Evolutionary conservation across 805 yeast species (phyloP), one percentile per base, ranked within the genome.

Genomic region (Scheffersomyces lignosus): DNA sequence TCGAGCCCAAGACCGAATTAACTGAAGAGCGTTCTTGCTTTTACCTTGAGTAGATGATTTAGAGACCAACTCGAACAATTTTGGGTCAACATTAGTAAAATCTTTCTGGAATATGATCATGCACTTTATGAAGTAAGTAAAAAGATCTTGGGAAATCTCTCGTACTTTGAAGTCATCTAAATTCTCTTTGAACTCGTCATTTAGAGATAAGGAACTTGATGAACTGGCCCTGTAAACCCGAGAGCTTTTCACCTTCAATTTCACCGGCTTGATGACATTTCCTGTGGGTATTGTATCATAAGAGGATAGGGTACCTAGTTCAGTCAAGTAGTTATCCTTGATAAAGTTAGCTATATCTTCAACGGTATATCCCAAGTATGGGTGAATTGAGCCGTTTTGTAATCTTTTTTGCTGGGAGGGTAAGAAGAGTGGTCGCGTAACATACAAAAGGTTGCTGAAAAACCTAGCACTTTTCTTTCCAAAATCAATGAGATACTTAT

Each of bases 111-210:
- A 52, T 1, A 52, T 23, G 9, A 42, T 25, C 52, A 62, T 42
- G 18, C 58, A 50, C 34, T 50, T 47, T 1, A 38, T 41, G 36
- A 63, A 62, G 34, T 49, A 58, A 2, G 52, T 42, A 13, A 48
- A 37, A 3, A 64, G 37, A 30, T 60, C 65, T 37, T 53, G 62
- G 1, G 54, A 48, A 4, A 62, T 44, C 38, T 64, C 69, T 34
- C 66, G 40, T 5, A 51, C 32, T 29, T 44, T 46, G 20, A 52
- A 47, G 15, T 61, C 65, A 36, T 60, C 61, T 6, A 49, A 20
- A 15, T 33, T 37, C 13, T 52, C 52, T 23, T 30, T 22, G 18
- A 18, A 18, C 9, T 9, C 24, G 8, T 23, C 26, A 5, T 34
- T 41, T 24, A 46, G 35, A 4, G 47, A 41, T 2, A 43, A 16